Evolutionary conservation across 352 stramenopile species (phyloP), one percentile per base, ranked within the genome.

Genomic region (Peronospora destructor): DNA sequence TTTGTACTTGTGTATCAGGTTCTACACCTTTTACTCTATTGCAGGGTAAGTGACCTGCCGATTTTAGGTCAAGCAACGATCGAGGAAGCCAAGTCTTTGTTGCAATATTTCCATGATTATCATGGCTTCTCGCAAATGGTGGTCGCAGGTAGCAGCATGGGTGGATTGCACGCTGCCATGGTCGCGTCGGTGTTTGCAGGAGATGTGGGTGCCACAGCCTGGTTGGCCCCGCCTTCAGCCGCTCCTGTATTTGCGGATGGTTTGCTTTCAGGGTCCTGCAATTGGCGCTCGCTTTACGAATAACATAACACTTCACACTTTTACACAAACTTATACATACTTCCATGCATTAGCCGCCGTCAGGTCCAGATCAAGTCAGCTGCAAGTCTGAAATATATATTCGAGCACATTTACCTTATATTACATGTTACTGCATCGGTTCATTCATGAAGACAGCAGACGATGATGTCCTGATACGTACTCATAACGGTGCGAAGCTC

Each of bases 401-500:
- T 3, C 29, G 21, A n/a, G 34, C 11, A 6, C n/a, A 36, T 16
- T 12, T 7, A n/a, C 25, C 19, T 16, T 26, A 6, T 41, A 35
- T 11, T 35, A 1, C 13, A 4, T 2, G 19, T 3, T 23, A 3
- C 19, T 38, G 33, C 8, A 38, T 38, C 2, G 9, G 7, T 19
- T 73, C 63, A 91, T 54, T 91, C 81, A 39, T 89, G 78, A 33
- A 87, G 64, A 56, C 74, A 87, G 44, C 72, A 88, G 10, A 90
- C 81, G 25, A 91, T 80, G 40, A 91, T 91, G 33, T 89, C 76
- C 46, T 85, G 69, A 58, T 92, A 94, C n/a, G 77, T 88, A 53
- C 69, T 88, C 45, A 94, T 64, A 19, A 92, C 79, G 0, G 74
- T 86, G 19, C 79, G 76, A 13, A 94, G 51, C 36, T 90, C 84